These are phyloP conservation scores for Mytilinidion resinicola DNA, from an alignment of 495 filamentous ascomycete genomes.

Conservation along the genomic window DNA sequence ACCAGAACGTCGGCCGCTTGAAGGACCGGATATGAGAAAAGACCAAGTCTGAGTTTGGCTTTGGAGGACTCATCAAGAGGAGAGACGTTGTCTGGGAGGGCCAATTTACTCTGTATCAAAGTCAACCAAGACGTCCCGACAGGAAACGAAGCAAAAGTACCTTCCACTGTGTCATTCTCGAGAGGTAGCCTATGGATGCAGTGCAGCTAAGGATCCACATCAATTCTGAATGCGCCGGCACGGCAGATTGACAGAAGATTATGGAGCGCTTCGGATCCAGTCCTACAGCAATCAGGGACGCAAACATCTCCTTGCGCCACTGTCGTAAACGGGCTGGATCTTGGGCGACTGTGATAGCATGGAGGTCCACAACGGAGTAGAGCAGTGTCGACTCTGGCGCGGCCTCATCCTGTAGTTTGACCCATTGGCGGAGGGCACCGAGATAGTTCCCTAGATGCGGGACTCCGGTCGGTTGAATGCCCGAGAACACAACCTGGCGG, in stretches of 20 bases:
- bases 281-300: constrained; percentile 75
- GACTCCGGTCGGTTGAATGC: constrained; percentile 90
- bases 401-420: constrained; percentile 62
- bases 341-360: constrained; percentile 80
- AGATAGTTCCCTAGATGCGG: constrained; percentile 98
- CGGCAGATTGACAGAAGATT: constrained; percentile 79
- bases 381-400: constrained; percentile 52
- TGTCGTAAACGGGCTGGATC: constrained; percentile 48
- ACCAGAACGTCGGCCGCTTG: constrained; percentile 93
- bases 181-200: constrained; percentile 81
- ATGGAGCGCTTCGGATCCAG: constrained; percentile 65
- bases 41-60: constrained; percentile 68
- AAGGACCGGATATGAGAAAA: constrained; percentile 93
- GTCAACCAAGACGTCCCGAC: background rate
- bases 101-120: constrained; percentile 60
- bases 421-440: constrained; percentile 86
- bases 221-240: constrained; percentile 74
- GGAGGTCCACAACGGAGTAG: constrained; percentile 85
- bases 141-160: constrained; percentile 35
- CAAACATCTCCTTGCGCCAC: constrained; percentile 67
- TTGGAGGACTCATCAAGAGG: constrained; percentile 48
- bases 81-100: constrained; percentile 48
- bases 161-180: constrained; percentile 98
- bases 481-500: constrained; percentile 69
- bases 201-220: constrained; percentile 95